Base-by-base conservation (phyloP, 2,329 filamentous ascomycete genomes). In the Laburnicola sp. region DNA sequence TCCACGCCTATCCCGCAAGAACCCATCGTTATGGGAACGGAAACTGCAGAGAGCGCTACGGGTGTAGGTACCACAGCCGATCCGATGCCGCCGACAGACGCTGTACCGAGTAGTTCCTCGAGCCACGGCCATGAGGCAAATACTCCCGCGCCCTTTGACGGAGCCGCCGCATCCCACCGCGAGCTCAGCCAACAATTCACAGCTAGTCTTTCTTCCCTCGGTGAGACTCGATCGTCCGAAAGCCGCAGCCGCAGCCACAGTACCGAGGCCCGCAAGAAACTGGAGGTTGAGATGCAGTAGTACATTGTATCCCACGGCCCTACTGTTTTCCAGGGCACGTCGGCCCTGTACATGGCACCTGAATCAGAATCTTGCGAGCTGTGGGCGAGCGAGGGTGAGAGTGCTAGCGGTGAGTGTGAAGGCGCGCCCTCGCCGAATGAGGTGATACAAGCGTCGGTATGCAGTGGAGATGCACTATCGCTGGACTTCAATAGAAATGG, bases 271-370 rank as follows among this genome's bases (percentile, higher is more conserved):
- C 58, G 54, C 45, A 55, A 64, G 31, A 63, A 66, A 45, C 53
- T 71, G 48, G 70, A 71, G 48, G 65, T 71, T 8, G 71, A 72
- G 57, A 69, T 71, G 68, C 66, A 72, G 48, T 73, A 48, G 53
- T 10, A 36, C 5, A 0, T 10, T 3, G 6, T 22, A 36, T 48
- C 37, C 32, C 35, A 37, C 9, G 41, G 41, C 2, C 38, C 26
- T 22, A 21, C n/a, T 26, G 22, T 8, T 27, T 27, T 27, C 27
- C 10, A 42, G 7, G 27, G n/a, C n/a, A 6, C n/a, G n/a, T n/a
- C 36, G 36, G n/a, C n/a, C n/a, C 27, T 25, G 3, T 8, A 3
- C 36, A 25, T 39, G 9, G 22, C 16, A 5, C 3, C 21, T 8
- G 36, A 11, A 3, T 25, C 9, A 4, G 23, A 39, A 7, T n/a